Evolutionary conservation across 2,329 filamentous ascomycete genomes (phyloP), one percentile per base, ranked within the genome.

Genomic region (Xylariaceae sp.): DNA sequence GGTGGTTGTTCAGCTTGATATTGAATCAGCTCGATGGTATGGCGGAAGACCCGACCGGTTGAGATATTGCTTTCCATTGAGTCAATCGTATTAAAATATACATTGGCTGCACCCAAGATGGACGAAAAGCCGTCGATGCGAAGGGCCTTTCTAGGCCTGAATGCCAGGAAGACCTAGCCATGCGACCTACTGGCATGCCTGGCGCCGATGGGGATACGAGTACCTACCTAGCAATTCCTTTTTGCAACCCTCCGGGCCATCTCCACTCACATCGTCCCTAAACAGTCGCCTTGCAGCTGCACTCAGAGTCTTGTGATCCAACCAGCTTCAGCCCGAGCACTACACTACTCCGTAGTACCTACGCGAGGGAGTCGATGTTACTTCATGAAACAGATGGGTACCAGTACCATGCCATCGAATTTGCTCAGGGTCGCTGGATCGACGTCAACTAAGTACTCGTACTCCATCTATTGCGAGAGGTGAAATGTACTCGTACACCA

Each of bases 261-360:
- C 59, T 53, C 61, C 61, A 59, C 61, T 39, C 56, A 55, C 48
- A 56, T 59, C 54, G 47, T 47, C 35, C 61, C 61, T 9, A 59
- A 63, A 63, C 2, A 49, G 59, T 61, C 54, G 50, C 45, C 56
- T 30, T 58, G 61, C 61, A 63, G 59, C 59, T 41, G 37, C 11
- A 8, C 52, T 4, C 15, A 45, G 52, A 53, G 59, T 59, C 61
- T 61, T 51, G 59, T 63, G 61, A 63, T 56, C 61, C 53, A 56
- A 53, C 53, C 41, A 56, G 35, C 44, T 44, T 56, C n/a, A 47
- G 13, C 50, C 51, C 15, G 10, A 35, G 57, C 47, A 18, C 51
- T 45, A 51, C 23, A 30, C 23, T 30, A 30, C 23, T 30, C 23
- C 23, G 23, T 5, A 4, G 23, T 30, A 30, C 23, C 15, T 15